phyloP scores from a whole-genome alignment of 176 grass and related monocot species.

The Tillandsia leiboldiana region DNA sequence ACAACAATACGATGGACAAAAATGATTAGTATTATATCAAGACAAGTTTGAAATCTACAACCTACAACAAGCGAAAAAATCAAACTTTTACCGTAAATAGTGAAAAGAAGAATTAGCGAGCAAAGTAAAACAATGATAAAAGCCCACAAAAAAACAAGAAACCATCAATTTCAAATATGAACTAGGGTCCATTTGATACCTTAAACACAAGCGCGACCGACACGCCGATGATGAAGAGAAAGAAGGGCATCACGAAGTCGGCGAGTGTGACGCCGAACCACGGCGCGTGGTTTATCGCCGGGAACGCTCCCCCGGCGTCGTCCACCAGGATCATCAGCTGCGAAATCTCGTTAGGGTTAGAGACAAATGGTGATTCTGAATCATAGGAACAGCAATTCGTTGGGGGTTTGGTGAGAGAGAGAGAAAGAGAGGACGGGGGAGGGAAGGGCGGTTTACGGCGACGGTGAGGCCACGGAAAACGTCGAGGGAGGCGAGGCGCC shows the following conservation, averaged over 20 bases:
- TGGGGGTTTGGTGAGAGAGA: too few relatives aligned
- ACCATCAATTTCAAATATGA: too few relatives aligned
- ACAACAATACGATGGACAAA: too few relatives aligned
- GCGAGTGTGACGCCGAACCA: conserved; percentile 91
- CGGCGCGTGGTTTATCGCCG: conserved; percentile 83
- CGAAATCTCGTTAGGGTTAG: background rate
- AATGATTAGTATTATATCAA: too few relatives aligned
- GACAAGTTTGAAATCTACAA: too few relatives aligned
- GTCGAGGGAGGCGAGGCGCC: conserved; percentile 62
- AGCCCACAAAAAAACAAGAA: conserved; percentile 2
- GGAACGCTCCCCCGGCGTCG: conserved; percentile 81
- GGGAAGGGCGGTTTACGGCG: conserved; percentile 29
- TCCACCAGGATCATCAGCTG: conserved; percentile 96
- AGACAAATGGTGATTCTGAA: too few relatives aligned
- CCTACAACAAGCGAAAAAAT: too few relatives aligned
- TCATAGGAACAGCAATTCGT: too few relatives aligned
- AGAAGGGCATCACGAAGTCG: conserved; percentile 88
- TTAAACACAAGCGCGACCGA: conserved; percentile 81
- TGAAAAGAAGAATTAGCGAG: too few relatives aligned
- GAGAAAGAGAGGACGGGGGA: background rate
- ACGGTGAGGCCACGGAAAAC: conserved; percentile 93
- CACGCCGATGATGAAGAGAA: conserved; percentile 89
- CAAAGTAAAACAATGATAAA: too few relatives aligned
- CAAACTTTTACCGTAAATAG: too few relatives aligned
- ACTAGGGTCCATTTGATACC: conserved; percentile 13